Evolutionary conservation across 2,329 filamentous ascomycete genomes (phyloP).

Genomic region (Pseudocercospora fijiensis): DNA sequence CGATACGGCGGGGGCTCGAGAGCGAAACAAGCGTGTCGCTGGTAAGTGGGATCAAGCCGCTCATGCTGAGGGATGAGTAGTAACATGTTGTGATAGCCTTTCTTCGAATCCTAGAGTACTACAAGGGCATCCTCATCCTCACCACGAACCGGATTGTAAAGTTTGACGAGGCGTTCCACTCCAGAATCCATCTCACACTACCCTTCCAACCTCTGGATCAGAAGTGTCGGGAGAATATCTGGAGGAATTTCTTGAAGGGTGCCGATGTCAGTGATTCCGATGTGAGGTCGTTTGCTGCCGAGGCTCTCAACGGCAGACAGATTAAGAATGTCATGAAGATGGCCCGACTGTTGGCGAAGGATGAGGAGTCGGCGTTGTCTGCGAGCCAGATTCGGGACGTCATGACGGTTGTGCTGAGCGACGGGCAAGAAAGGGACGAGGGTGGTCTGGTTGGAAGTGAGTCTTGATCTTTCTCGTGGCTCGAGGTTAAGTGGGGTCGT

Average conservation of each 20-base stretch:
- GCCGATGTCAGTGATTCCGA: slow-evolving; percentile 11
- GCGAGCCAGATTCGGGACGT: not conserved
- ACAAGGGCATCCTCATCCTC: slow-evolving; percentile 42
- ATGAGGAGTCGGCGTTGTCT: slow-evolving; percentile 1
- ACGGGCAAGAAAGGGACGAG: not conserved
- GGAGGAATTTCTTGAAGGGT: slow-evolving; percentile 66
- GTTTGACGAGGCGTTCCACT: slow-evolving; percentile 42
- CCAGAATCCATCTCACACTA: slow-evolving; percentile 38
- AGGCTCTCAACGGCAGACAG: slow-evolving; percentile 21
- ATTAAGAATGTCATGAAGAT: slow-evolving; percentile 27
- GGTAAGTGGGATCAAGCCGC: slow-evolving; percentile 4
- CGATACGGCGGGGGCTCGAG: slow-evolving; percentile 13
- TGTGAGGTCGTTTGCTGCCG: slow-evolving; percentile 14
- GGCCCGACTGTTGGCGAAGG: slow-evolving; percentile 20
- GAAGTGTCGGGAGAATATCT: slow-evolving; percentile 58
- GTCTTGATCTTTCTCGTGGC: not conserved
- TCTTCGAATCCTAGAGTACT: slow-evolving; percentile 40
- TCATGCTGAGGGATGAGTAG: not conserved
- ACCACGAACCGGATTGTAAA: slow-evolving; percentile 41
- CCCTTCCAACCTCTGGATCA: slow-evolving; percentile 19
- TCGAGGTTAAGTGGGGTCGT: no score
- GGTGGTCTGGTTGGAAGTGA: not conserved
- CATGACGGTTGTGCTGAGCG: not conserved
- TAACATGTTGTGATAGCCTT: slow-evolving; percentile 33
- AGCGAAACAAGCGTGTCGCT: slow-evolving; percentile 29